Base-by-base conservation (phyloP, 1,139 yeast species). In the Debaryomyces subglobosus region DNA sequence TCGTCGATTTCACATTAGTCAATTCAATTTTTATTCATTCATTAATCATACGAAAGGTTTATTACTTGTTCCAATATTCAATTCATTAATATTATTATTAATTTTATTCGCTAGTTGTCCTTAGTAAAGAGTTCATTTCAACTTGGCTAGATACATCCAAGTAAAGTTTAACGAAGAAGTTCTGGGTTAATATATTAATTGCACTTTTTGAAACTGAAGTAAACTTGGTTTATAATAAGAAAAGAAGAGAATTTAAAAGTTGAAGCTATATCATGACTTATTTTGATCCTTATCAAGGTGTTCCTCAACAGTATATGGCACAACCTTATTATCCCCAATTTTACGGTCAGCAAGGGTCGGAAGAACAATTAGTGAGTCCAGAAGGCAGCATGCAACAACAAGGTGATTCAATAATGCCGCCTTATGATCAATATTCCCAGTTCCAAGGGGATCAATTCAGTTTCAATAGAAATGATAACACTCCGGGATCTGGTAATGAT, bases 261-360 rank as follows among this genome's bases (percentile, higher is more conserved):
- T 21, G 13, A 8, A 32, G 35, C 21, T 15, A 21, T 46, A 57
- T 18, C 47, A 76, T 76, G 81, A 66, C 79, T 43, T 75, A 72
- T 62, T 74, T 72, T 61, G 77, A 74, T 49, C 77, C 77, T 24
- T 75, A 69, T 58, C 79, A 72, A 57, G 71, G 72, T 32, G 62
- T 67, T 29, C 70, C 77, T 40, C 78, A 69, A 53, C 78, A 69
- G 51, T 72, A 68, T 51, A 56, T 69, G 54, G 57, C 67, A 18
- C 76, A 69, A 52, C 69, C 68, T 10, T 68, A 64, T 49, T 69
- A 66, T 47, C 65, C 67, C n/a, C 75, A 68, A 49, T 69, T 64
- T 49, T 71, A 68, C 49, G 62, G 59, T 34, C 64, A 62, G 44
- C 63, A 57, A 41, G 50, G 46, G 23, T 49, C 54, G 8, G 55